phyloP scores from a whole-genome alignment of 805 yeast species.

The Metschnikowia matae region DNA sequence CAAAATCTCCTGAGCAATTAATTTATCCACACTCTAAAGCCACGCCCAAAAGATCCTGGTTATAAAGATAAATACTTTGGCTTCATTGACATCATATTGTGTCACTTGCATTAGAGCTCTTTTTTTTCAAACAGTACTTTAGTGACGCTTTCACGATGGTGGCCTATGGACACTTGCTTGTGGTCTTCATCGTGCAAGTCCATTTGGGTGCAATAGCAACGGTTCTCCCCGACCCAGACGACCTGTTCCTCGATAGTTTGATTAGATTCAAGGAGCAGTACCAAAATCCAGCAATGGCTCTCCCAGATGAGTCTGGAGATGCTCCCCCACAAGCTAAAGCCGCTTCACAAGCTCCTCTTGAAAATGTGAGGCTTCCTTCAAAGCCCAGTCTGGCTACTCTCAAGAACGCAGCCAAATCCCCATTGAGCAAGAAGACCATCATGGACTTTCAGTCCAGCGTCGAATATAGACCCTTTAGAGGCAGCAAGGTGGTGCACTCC shows the following conservation, averaged over 20 bases:
- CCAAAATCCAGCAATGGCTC: not conserved
- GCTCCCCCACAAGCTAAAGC: not conserved
- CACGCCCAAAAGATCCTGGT: too few species aligned
- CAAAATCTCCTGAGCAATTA: not conserved
- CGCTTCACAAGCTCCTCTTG: not conserved
- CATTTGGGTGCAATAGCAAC: not conserved
- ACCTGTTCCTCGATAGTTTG: constrained; percentile 1
- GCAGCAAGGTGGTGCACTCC: not conserved
- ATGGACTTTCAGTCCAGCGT: not conserved
- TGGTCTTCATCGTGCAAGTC: not conserved
- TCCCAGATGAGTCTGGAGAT: not conserved
- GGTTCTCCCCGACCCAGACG: not conserved
- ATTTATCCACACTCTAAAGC: not conserved
- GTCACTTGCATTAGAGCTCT: not conserved
- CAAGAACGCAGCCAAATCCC: not conserved
- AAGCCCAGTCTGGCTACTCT: not conserved
- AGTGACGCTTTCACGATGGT: not conserved
- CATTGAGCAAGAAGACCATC: not conserved
- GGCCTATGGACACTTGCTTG: not conserved
- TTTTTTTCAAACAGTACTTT: not conserved
- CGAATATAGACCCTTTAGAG: not conserved
- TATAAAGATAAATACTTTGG: too few species aligned
- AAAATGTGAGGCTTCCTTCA: not conserved
- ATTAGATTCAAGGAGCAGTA: constrained; percentile 1
- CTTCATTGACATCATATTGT: not conserved